Conservation (phyloP, 108 stramenopile genomes). For the Mediolabrus comicus region DNA sequence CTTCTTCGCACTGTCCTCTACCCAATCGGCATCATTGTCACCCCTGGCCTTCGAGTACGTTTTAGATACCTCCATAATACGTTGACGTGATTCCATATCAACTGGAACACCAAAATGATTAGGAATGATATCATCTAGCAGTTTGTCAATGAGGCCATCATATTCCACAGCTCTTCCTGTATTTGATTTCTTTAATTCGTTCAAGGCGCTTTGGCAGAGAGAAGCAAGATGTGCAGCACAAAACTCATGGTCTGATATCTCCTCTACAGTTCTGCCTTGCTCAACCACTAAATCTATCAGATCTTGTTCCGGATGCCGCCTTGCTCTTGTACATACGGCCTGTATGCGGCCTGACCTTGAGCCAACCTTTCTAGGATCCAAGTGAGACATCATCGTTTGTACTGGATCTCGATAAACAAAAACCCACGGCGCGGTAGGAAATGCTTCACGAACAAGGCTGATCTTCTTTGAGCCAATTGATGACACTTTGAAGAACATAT, state of each 20-base stretch:
- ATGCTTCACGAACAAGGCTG: conserved; percentile 62
- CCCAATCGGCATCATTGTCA: conserved; percentile 29
- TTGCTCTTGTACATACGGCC: conserved; percentile 38
- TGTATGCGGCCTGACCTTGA: background rate
- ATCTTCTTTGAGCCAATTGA: conserved; percentile 63
- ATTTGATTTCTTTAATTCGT: conserved; percentile 13
- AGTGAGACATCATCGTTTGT: conserved; percentile 86
- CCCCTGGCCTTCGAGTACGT: conserved; percentile 67
- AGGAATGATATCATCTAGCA: conserved; percentile 62
- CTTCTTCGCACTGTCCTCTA: conserved; percentile 63
- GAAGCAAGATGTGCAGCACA: conserved; percentile 78
- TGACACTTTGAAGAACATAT: conserved; percentile 95
- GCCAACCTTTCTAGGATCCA: conserved; percentile 37
- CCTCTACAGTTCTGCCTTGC: conserved; percentile 3
- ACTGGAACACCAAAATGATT: conserved; percentile 56
- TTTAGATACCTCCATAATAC: conserved; percentile 54
- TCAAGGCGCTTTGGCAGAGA: conserved; percentile 56
- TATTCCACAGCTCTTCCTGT: conserved; percentile 68
- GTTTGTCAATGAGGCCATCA: conserved; percentile 57
- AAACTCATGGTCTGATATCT: conserved; percentile 63
- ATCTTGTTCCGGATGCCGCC: conserved; percentile 25
- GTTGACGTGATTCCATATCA: conserved; percentile 32
- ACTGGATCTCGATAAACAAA: conserved; percentile 92
- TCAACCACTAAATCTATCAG: conserved; percentile 38
- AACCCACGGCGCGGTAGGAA: conserved; percentile 85